Base-by-base conservation (phyloP, 192 early-diverging fungal genomes). In the Backusella parvicylindrica region DNA sequence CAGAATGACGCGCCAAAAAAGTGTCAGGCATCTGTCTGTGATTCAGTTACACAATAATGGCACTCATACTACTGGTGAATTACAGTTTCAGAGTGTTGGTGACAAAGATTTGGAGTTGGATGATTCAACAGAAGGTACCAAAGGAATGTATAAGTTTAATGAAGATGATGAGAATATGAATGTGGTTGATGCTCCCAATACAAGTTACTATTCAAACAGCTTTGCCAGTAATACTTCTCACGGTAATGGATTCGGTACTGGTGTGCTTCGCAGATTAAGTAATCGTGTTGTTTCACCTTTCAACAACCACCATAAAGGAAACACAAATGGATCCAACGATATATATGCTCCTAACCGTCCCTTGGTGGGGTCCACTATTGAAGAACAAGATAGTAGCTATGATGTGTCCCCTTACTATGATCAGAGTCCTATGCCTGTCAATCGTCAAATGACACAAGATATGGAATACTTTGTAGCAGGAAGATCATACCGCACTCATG, bases 71-170 rank as follows among this genome's bases (percentile, higher is more conserved):
- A 72, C 56, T 43, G 71, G 74, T 38, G 80, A 72, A 36, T 21
- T 81, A 6, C 75, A 67, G 13, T 81, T 83, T 71, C 76, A 83
- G 43, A 75, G 81, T 7, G 37, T 83, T n/a, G 65, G 64, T 6
- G 68, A 82, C 21, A 50, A 64, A 6, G 83, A 84, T 47, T 73
- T 82, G 28, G 75, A 84, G 36, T 64, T 74, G 21, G 80, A 82
- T 33, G 80, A 84, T 40, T 49, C 65, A 18, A 66, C 71, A 16
- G 81, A 84, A 53, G 81, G 77, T 9, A 6, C 75, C 37, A 66
- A 74, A 16, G 77, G 76, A 30, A 50, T 73, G 15, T 78, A 82
- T 43, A 75, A 75, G 16, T 82, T 78, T 63, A 72, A 75, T 15
- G 77, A 82, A 3, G 50, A 76, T 32, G 65, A 77, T 36, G 73